Evolutionary conservation across 1,284 basidiomycete genomes (phyloP).

Genomic region (Ganoderma lucidum): DNA sequence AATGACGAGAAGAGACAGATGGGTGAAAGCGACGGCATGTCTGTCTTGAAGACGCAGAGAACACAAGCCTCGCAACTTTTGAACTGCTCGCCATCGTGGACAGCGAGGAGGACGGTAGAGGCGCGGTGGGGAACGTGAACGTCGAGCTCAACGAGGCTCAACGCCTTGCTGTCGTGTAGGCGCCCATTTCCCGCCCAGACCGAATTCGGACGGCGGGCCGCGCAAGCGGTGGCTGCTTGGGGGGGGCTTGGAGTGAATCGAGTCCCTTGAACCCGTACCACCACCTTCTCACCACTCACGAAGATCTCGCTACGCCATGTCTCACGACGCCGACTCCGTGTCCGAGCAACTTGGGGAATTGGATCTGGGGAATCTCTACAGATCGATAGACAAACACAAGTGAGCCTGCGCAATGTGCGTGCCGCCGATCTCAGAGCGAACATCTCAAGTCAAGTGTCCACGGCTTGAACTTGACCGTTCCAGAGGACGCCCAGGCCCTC

Average conservation of each 20-base stretch:
- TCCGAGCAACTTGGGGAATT: slow-evolving; percentile 39
- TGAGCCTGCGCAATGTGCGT: slow-evolving; percentile 48
- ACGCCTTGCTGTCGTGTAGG: slow-evolving; percentile 10
- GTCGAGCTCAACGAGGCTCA: not conserved
- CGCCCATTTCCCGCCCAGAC: not conserved
- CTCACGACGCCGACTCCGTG: slow-evolving; percentile 31
- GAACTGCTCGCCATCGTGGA: slow-evolving; percentile 23
- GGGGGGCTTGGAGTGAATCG: not conserved
- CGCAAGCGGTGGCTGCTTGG: not conserved
- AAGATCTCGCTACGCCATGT: slow-evolving; percentile 10
- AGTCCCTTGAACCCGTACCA: slow-evolving; percentile 9
- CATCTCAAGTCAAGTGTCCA: slow-evolving; percentile 63
- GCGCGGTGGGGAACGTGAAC: not conserved
- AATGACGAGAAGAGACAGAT: slow-evolving; percentile 15
- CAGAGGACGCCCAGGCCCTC: slow-evolving; percentile 75
- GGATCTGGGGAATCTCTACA: slow-evolving; percentile 66
- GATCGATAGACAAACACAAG: slow-evolving; percentile 75
- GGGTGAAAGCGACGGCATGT: slow-evolving; percentile 18
- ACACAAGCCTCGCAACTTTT: slow-evolving; percentile 14
- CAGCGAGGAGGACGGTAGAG: slow-evolving; percentile 10
- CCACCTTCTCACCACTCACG: slow-evolving; percentile 5
- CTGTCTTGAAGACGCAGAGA: slow-evolving; percentile 19
- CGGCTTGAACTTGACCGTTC: slow-evolving; percentile 78
- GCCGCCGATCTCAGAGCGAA: slow-evolving; percentile 22
- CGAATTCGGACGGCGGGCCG: slow-evolving; percentile 5